Evolutionary conservation across 2,329 filamentous ascomycete genomes (phyloP), one percentile per base, ranked within the genome.

Genomic region (Aspergillus luchuensis): DNA sequence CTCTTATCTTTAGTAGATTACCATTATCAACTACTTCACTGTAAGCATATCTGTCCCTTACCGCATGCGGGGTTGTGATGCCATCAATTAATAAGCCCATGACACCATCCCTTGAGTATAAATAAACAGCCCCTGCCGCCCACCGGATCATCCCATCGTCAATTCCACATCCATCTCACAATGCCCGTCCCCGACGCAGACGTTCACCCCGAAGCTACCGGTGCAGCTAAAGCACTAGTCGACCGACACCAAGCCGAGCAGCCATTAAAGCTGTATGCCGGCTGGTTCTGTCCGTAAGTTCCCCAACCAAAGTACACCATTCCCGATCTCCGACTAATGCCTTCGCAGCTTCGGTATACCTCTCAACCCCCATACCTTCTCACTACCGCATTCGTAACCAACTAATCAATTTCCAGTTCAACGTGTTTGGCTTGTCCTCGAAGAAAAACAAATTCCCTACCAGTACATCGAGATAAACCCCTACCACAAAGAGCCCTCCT

Each of bases 401-500:
- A 65, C 45, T 10, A 7, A 56, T 59, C 45, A 36, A 36, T 45
- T 7, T 45, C 19, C 58, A 77, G 76, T 91, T 4, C 90, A 92
- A 77, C 84, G 90, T 17, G 82, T 84, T 13, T 92, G 90, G 88
- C 87, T 91, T 62, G 85, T 88, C 1, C 82, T 93, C 10, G 84
- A 87, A 69, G 90, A 92, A 72, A 92, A 93, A 74, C 76, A 81
- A 2, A 89, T 92, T 30, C 84, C 85, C 15, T 89, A 93, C 72
- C 87, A 92, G 76, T 91, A 91, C 73, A 81, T 90, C 64, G 88
- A 91, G 79, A 88, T 92, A 61, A 92, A 92, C 74, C 90, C 90
- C 0, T 92, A 92, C 79, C 80, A 87, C 74, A 93, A 93, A 70
- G 86, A 85, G 0, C 76, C 84, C 3, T 86, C 84, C 1, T 87